These are phyloP conservation scores for Pichia cactophila DNA, from an alignment of 1,139 yeast species.

Conservation along the genomic window DNA sequence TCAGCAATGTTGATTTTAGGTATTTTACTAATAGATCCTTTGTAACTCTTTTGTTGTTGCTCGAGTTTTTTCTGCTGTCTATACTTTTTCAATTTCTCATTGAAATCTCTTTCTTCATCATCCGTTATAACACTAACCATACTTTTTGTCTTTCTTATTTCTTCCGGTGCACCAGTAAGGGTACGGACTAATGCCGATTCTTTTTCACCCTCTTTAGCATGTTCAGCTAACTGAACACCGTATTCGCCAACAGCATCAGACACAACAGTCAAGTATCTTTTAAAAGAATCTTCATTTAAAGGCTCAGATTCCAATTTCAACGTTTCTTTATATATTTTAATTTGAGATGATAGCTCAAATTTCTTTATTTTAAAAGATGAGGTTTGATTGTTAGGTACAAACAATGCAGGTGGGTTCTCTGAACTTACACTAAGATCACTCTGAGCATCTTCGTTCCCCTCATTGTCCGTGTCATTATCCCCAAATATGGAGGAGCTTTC, in stretches of 20 bases:
- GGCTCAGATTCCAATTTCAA: conserved; percentile 19
- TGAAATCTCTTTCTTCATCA: conserved; percentile 8
- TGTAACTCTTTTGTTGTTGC: conserved; percentile 1
- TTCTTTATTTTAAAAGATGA: conserved; percentile 18
- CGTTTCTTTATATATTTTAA: conserved; percentile 21
- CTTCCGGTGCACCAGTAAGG: conserved; percentile 29
- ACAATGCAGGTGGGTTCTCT: conserved; percentile 12
- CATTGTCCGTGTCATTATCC: background rate
- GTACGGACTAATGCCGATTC: conserved; percentile 28
- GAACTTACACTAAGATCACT: conserved; percentile 17
- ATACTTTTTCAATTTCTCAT: conserved; percentile 9
- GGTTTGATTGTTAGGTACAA: conserved; percentile 6
- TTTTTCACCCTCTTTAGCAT: conserved; percentile 26
- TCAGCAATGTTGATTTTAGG: conserved; percentile 11
- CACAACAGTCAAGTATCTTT: conserved; percentile 23
- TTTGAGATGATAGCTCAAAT: conserved; percentile 20
- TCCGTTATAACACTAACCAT: conserved; percentile 11
- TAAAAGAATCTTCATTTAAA: conserved; percentile 23
- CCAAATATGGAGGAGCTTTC: background rate
- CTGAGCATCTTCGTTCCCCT: background rate
- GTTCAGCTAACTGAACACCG: conserved; percentile 28
- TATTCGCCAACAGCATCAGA: conserved; percentile 27
- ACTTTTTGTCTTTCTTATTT: conserved; percentile 12
- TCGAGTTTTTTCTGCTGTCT: conserved; percentile 9
- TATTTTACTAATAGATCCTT: background rate